Percentiles rank a stretch among this genome's conserved stretches.
These are phyloP conservation scores for Daldinia bambusicola DNA, from an alignment of 495 filamentous ascomycete genomes.

Conservation along the genomic window DNA sequence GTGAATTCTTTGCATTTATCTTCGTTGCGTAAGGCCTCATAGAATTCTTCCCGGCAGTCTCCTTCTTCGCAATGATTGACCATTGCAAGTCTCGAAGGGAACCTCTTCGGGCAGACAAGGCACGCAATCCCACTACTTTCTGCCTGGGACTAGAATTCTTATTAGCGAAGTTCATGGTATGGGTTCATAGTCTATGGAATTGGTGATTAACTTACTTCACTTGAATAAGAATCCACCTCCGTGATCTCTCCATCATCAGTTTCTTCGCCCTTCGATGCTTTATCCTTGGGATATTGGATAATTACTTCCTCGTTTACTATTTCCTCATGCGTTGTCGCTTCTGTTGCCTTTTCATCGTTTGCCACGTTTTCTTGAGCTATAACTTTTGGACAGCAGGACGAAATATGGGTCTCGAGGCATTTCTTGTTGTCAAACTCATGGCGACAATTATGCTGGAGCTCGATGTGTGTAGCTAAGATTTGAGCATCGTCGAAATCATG, in stretches of 20 bases:
- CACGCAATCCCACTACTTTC: not conserved
- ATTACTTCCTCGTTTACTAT: not conserved
- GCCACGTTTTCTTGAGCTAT: too few species aligned
- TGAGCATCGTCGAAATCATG: not conserved
- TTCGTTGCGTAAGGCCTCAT: not conserved
- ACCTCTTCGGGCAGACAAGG: not conserved
- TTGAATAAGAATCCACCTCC: not conserved
- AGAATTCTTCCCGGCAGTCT: not conserved
- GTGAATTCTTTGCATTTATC: not conserved
- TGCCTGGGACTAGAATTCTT: not conserved
- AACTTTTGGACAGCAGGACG: too few species aligned
- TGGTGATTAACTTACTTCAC: constrained; percentile 7
- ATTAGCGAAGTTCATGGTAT: constrained; percentile 3
- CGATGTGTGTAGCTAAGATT: not conserved
- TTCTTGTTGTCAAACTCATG: not conserved
- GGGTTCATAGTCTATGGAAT: not conserved
- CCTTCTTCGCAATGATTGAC: constrained; percentile 17
- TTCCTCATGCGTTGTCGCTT: not conserved
- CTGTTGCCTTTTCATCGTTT: too few species aligned
- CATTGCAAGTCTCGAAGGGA: not conserved
- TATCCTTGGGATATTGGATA: not conserved
- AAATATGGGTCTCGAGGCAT: not conserved
- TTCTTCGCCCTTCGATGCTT: not conserved
- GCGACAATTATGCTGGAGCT: not conserved
- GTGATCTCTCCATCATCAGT: not conserved